These are phyloP conservation scores for Akanthomyces lecanii DNA, from an alignment of 2,329 filamentous ascomycete genomes.

Conservation along the genomic window DNA sequence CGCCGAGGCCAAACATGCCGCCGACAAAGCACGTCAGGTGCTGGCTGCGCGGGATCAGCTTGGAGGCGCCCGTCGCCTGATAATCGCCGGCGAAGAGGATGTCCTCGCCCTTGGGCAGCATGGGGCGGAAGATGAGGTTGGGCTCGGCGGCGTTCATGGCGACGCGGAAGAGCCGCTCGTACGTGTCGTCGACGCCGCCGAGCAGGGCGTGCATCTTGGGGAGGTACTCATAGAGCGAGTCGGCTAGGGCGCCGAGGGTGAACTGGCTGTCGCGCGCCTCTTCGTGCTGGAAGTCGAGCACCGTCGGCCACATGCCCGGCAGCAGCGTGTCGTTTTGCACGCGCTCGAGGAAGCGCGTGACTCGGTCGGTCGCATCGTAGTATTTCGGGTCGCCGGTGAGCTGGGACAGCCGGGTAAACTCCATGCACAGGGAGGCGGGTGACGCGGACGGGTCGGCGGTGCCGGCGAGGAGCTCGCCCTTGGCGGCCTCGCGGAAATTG, in stretches of 20 bases:
- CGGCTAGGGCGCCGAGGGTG: slow-evolving; percentile 46
- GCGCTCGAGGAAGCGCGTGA: slow-evolving; percentile 50
- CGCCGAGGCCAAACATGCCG: slow-evolving; percentile 60
- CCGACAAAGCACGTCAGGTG: slow-evolving; percentile 63
- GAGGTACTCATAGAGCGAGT: slow-evolving; percentile 62
- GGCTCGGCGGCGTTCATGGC: slow-evolving; percentile 55
- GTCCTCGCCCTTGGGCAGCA: slow-evolving; percentile 52
- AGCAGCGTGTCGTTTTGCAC: slow-evolving; percentile 50
- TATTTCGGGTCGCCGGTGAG: slow-evolving; percentile 55
- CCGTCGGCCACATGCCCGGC: slow-evolving; percentile 59
- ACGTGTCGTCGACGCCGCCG: slow-evolving; percentile 47
- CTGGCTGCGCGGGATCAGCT: slow-evolving; percentile 35
- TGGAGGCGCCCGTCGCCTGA: slow-evolving; percentile 27
- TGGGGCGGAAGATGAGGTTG: slow-evolving; percentile 62
- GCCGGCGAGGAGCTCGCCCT: slow-evolving; percentile 31
- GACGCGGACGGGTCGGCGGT: slow-evolving; percentile 26
- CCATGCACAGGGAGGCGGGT: slow-evolving; percentile 54
- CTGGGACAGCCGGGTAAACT: slow-evolving; percentile 60
- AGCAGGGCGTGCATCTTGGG: slow-evolving; percentile 61
- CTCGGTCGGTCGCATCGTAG: slow-evolving; percentile 56
- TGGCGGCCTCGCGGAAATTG: slow-evolving; percentile 37
- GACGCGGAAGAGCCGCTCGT: slow-evolving; percentile 34
- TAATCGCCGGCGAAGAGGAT: slow-evolving; percentile 53
- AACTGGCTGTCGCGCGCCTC: slow-evolving; percentile 37
- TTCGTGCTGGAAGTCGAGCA: slow-evolving; percentile 41